Evolutionary conservation across 495 filamentous ascomycete genomes (phyloP).

Genomic region (Aspergillus sparsus): DNA sequence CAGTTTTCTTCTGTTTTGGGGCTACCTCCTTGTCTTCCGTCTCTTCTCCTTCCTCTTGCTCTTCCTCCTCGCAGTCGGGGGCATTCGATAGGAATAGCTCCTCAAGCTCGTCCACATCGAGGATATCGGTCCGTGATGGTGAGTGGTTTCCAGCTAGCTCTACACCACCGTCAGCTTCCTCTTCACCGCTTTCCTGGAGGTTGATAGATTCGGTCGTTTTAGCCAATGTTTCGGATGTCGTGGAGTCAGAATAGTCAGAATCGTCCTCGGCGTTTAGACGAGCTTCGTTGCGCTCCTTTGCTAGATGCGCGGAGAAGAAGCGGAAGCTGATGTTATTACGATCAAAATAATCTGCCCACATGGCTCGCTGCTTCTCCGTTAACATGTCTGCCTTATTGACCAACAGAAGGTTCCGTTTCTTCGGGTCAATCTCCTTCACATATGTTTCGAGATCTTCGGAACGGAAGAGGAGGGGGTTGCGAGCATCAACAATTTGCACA

Average conservation of each 20-base stretch:
- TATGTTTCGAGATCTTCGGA: slow-evolving; percentile 92
- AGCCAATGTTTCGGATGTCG: slow-evolving; percentile 34
- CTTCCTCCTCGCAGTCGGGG: slow-evolving; percentile 47
- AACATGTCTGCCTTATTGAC: slow-evolving; percentile 99
- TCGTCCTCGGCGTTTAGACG: slow-evolving; percentile 49
- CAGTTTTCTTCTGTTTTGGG: slow-evolving; percentile 59
- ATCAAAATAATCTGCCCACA: slow-evolving; percentile 89
- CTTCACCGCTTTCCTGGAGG: slow-evolving; percentile 28
- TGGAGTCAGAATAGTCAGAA: slow-evolving; percentile 48
- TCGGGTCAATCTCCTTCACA: slow-evolving; percentile 84
- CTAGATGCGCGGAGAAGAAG: slow-evolving; percentile 93
- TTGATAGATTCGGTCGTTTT: slow-evolving; percentile 41
- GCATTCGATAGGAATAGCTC: slow-evolving; percentile 78
- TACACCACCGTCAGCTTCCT: slow-evolving; percentile 29
- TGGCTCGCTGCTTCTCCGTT: slow-evolving; percentile 78
- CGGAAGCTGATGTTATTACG: slow-evolving; percentile 78
- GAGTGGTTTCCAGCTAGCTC: slow-evolving; percentile 24
- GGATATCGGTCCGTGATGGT: slow-evolving; percentile 64
- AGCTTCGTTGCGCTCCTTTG: slow-evolving; percentile 83
- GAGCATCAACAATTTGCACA: slow-evolving; percentile 97
- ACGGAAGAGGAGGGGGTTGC: slow-evolving; percentile 91
- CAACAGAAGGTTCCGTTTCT: slow-evolving; percentile 88
- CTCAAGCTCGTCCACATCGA: slow-evolving; percentile 91
- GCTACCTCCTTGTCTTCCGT: slow-evolving; percentile 41
- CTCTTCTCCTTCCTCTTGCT: slow-evolving; percentile 35